phyloP scores from a whole-genome alignment of 1,139 yeast genomes.

The Saccharomyces hybrid region DNA sequence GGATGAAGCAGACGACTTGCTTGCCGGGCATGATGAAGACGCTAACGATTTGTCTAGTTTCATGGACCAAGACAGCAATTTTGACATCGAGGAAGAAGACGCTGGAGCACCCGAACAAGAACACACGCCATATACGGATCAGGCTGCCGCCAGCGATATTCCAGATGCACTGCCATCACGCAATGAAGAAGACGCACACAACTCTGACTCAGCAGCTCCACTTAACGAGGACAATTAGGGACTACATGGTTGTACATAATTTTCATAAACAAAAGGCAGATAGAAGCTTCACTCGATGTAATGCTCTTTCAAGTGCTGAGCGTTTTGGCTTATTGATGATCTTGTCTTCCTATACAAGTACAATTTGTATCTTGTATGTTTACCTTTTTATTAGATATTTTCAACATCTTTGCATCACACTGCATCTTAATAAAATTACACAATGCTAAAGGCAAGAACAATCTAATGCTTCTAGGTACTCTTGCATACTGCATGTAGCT shows the following conservation, averaged over 20 bases:
- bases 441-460: too few relatives aligned
- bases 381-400: too few relatives aligned
- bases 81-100: conserved; percentile 28
- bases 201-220: neutral
- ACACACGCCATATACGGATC: conserved; percentile 15
- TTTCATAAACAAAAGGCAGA: neutral
- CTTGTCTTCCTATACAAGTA: too few relatives aligned
- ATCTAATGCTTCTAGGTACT: too few relatives aligned
- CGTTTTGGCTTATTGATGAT: too few relatives aligned
- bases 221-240: neutral
- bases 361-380: too few relatives aligned
- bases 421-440: too few relatives aligned
- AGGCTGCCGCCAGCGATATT: neutral
- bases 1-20: conserved; percentile 32
- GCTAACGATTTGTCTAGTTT: conserved; percentile 31
- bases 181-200: neutral
- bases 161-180: neutral
- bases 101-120: conserved; percentile 5
- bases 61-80: conserved; percentile 26
- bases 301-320: too few relatives aligned
- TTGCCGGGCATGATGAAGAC: conserved; percentile 34
- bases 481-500: too few relatives aligned
- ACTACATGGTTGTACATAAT: neutral
- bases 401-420: too few relatives aligned
- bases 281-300: neutral